Percentiles rank a stretch among this genome's conserved stretches.
Evolutionary conservation across 345 rosid species (phyloP).

Genomic region (Lepidium sativum): DNA sequence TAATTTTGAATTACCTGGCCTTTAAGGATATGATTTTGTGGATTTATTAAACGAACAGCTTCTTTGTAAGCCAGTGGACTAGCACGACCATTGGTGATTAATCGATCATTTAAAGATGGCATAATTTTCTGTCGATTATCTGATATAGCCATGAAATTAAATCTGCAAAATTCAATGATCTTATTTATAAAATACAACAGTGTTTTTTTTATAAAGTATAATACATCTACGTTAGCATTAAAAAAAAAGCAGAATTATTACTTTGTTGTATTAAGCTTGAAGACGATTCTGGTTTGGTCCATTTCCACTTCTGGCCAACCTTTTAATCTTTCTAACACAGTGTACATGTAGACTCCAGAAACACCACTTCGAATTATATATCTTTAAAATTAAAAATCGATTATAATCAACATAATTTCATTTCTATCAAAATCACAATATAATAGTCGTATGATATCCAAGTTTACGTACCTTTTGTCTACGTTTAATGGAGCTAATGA

Average conservation of each 20-base stretch:
- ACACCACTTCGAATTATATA: constrained; percentile 55
- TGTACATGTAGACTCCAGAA: constrained; percentile 60
- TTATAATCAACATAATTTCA: background rate
- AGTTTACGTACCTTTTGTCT: constrained; percentile 51
- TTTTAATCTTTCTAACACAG: constrained; percentile 49
- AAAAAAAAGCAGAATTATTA: too few relatives aligned
- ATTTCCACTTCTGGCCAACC: constrained; percentile 78
- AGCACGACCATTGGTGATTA: constrained; percentile 6
- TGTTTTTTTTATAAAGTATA: too few relatives aligned
- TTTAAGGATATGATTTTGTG: constrained; percentile 34
- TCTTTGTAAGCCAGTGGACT: constrained; percentile 55
- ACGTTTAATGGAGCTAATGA: constrained; percentile 52
- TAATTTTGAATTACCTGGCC: constrained; percentile 47
- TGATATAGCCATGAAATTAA: constrained; percentile 54
- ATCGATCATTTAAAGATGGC: constrained; percentile 48
- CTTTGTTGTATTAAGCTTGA: constrained; percentile 56
- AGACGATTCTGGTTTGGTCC: constrained; percentile 76
- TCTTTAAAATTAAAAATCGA: constrained; percentile 26
- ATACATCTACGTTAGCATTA: too few relatives aligned
- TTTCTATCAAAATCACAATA: background rate
- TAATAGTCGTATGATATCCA: too few relatives aligned
- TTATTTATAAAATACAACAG: background rate
- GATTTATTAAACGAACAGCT: constrained; percentile 71
- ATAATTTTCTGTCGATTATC: constrained; percentile 54
- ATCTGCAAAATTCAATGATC: background rate